Base-by-base conservation (phyloP, 768 basidiomycete genomes). In the Epithele typhae region DNA sequence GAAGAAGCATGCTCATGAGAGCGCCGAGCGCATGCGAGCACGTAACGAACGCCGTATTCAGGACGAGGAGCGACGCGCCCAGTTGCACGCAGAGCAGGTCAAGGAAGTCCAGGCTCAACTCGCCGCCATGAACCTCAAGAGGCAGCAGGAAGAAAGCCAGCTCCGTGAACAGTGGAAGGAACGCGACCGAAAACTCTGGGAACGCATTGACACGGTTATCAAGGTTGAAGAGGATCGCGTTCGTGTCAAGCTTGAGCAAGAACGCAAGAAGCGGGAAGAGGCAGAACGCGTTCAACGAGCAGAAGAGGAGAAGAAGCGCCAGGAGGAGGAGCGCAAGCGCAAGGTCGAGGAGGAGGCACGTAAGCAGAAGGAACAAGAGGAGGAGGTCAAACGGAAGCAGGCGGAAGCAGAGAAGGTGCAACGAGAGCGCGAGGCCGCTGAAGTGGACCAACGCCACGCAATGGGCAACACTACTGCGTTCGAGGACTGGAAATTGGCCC, bases 401-500 rank as follows among this genome's bases (percentile, higher is more conserved):
- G 18, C 19, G 4, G 45, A 43, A 14, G 45, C 32, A 3, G 61
- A 61, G 49, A 60, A 61, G 58, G 58, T 61, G 45, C 54, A 61
- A 49, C 60, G 61, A 57, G 57, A 62, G 46, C 59, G 59, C 17
- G 64, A 61, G 25, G 60, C 58, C 50, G 65, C 68, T 34, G 66
- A 63, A 50, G 62, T 62, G 49, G 67, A 68, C 34, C 65, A 63
- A 49, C 65, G 75, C 47, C 66, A 70, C 43, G 58, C 54, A 18
- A 48, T 82, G 12, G 83, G 79, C 10, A 63, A 85, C 60, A 69
- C 72, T 2, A 74, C 75, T 0, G 69, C 80, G 10, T 70, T 72
- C 32, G 79, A 82, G 17, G 86, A 91, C 55, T 90, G 87, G 87
- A 54, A 62, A 35, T 62, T 69, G 24, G 81, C 79, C 8, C 74